Evolutionary conservation across 1,284 basidiomycete species (phyloP), one percentile per base, ranked within the genome.

Genomic region (Tylopilus sp.): DNA sequence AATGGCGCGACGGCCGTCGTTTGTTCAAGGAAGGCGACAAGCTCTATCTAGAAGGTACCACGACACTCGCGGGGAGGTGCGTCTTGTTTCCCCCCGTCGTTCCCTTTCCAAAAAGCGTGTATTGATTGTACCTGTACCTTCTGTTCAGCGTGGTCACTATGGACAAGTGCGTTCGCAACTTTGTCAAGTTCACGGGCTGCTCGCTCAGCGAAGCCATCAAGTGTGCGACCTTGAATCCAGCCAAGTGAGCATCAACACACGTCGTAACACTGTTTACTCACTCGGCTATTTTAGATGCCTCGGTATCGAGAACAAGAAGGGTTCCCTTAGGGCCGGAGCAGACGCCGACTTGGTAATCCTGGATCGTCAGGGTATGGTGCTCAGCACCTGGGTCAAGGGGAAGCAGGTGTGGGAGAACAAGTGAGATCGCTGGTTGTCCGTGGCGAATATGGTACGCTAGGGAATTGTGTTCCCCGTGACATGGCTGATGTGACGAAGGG

Each of bases 301-400:
- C 22, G 90, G 92, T 33, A 92, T 97, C 66, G 92, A 93, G 73
- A 79, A 86, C 66, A 86, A 78, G 68, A 97, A 96, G 80, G 95
- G 95, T 29, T 92, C 91, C 26, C 82, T 97, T 39, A 86, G 90
- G 51, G 80, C 91, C 0, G 95, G 94, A 16, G 92, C 89, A 36
- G 93, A 96, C 75, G 95, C 95, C 8, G 95, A 97, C 80, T 82
- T 97, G 36, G 87, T 91, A 55, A 87, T 96, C 36, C 84, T 95
- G 62, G 89, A 91, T 75, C 83, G 85, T 69, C 81, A 85, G 58
- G 95, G 95, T 4, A 81, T 85, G 61, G 89, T 95, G 15, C 81
- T 90, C 55, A 87, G 87, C 66, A 95, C 93, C 5, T 97, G 95
- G 95, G 89, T 96, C 19, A 87, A 83, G 71, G 95, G 95, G 2